A percentile compares a stretch with the other conserved stretches of the same genome.
Evolutionary conservation across 352 stramenopile species (phyloP).

Genomic region (Globisporangium uncinulatum): DNA sequence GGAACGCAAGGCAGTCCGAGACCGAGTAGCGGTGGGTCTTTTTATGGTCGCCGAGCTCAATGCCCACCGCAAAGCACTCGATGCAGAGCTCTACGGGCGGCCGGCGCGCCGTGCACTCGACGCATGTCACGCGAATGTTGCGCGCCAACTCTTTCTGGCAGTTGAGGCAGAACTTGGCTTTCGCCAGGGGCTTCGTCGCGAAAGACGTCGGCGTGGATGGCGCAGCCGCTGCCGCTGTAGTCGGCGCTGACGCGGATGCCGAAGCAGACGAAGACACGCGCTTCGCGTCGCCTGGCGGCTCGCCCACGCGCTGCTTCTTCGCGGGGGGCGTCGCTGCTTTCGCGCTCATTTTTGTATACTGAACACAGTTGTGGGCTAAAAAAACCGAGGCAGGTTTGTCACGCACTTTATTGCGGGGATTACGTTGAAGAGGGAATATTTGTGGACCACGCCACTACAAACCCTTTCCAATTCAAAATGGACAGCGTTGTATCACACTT

Average conservation of each 20-base stretch:
- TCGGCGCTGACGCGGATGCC: neutral
- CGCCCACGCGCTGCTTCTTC: conserved; percentile 17
- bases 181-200: conserved; percentile 20
- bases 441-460: no score
- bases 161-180: conserved; percentile 81
- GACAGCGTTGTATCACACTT: no score
- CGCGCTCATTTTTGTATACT: conserved; percentile 6
- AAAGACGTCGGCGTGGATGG: conserved; percentile 18
- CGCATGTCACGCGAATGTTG: conserved; percentile 83
- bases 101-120: conserved; percentile 49
- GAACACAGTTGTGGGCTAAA: neutral
- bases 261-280: neutral
- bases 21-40: conserved; percentile 78
- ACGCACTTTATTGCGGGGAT: no score
- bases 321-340: neutral
- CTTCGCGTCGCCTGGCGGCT: neutral
- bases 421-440: no score
- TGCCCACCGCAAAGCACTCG: conserved; percentile 91
- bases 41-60: conserved; percentile 75
- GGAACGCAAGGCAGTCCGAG: conserved; percentile 78
- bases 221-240: conserved; percentile 4
- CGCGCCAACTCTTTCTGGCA: conserved; percentile 81
- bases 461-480: no score
- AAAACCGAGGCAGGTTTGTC: no score
- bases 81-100: conserved; percentile 89